Base-by-base conservation (phyloP, 306 rosid genomes). In the Quercus ilex region DNA sequence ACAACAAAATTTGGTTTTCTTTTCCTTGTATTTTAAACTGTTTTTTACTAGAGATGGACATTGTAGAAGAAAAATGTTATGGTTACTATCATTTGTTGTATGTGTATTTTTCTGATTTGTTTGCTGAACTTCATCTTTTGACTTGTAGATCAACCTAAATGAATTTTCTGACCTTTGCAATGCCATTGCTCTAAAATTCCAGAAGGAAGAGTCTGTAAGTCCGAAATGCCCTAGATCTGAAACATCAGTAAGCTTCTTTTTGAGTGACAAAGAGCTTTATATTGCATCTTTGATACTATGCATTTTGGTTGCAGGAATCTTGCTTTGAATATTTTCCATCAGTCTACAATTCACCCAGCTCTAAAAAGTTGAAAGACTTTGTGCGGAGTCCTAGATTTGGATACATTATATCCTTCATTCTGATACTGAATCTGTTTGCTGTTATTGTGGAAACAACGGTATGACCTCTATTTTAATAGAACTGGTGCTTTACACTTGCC, bases 371-470 rank as follows among this genome's bases (percentile, higher is more conserved):
- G 88, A 95, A 90, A 88, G 81, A 64, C 77, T 92, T 95, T 23
- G 84, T 93, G 76, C 90, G 80, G 88, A 87, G 86, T 83, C 83
- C 93, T 70, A 89, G 67, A 85, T 95, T 95, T 80, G 98, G 96
- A 87, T 95, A 90, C 90, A 72, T 90, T 70, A 75, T 95, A 84
- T 92, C 99, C 81, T 90, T 81, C 86, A 70, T 95, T 75, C 98
- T 95, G 49, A 15, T 95, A 55, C 65, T 95, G 74, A 95, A 95
- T 80, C 80, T 95, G 73, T 69, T 71, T 86, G 90, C 99, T 35
- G 99, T 95, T 83, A 82, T 95, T 69, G 81, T 89, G 69, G 99
- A 95, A 94, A 95, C 99, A 80, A 93, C 93, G 89, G 99, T 95
- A 93, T 70, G 92, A 21, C 85, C 75, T 78, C 43, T 79, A 78